Evolutionary conservation across 345 rosid species (phyloP).

Genomic region (Heritiera littoralis): DNA sequence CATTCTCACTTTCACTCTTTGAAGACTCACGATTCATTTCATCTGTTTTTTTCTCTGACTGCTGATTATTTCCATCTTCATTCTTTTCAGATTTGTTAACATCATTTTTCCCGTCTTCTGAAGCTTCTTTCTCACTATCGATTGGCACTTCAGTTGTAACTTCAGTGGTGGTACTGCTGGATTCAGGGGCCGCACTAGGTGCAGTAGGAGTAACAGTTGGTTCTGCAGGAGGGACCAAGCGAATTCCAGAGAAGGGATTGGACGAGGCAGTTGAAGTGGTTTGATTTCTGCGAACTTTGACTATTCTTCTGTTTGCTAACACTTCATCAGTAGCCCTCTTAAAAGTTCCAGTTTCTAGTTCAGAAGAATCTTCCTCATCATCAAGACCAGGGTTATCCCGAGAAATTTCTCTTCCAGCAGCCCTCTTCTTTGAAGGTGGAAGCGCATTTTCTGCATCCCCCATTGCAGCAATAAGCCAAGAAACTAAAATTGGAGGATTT

Average conservation of each 20-base stretch:
- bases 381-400: conserved; percentile 82
- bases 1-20: conserved; percentile 37
- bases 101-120: conserved; percentile 31
- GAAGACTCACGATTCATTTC: conserved; percentile 30
- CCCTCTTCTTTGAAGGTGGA: conserved; percentile 93
- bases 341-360: conserved; percentile 73
- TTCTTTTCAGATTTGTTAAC: conserved; percentile 17
- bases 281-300: conserved; percentile 68
- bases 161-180: conserved; percentile 26
- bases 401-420: conserved; percentile 84
- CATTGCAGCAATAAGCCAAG: conserved; percentile 39
- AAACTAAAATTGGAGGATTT: conserved; percentile 11
- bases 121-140: conserved; percentile 28
- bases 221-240: conserved; percentile 53
- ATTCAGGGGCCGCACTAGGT: conserved; percentile 5
- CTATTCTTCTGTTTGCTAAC: conserved; percentile 74
- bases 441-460: conserved; percentile 76
- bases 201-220: conserved; percentile 26
- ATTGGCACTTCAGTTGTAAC: conserved; percentile 37
- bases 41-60: conserved; percentile 27
- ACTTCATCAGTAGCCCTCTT: conserved; percentile 92
- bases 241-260: conserved; percentile 87
- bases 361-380: conserved; percentile 73
- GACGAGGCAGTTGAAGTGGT: conserved; percentile 48
- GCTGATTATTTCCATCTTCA: conserved; percentile 28